Evolutionary conservation across 2,329 filamentous ascomycete species (phyloP).

Genomic region (Exophiala lecanii-corni): DNA sequence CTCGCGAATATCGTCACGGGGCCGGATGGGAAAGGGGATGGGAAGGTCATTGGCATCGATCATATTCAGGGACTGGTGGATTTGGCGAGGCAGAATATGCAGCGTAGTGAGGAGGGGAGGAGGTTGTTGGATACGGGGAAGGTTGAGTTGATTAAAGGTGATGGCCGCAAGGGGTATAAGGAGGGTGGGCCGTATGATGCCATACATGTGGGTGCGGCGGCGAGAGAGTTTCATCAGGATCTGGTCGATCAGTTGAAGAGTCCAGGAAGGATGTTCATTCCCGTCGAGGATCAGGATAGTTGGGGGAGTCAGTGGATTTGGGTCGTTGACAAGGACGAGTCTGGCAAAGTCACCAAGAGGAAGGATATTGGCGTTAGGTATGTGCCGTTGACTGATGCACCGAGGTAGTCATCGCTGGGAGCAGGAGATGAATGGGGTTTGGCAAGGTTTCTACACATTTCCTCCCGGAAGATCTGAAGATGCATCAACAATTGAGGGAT

Average conservation of each 20-base stretch:
- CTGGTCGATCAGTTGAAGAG: slow-evolving; percentile 71
- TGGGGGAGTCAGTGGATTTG: slow-evolving; percentile 54
- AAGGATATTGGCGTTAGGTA: slow-evolving; percentile 60
- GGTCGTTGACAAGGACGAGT: slow-evolving; percentile 58
- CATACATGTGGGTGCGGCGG: slow-evolving; percentile 91
- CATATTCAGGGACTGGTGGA: slow-evolving; percentile 64
- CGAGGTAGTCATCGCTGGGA: slow-evolving; percentile 29
- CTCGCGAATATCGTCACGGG: slow-evolving; percentile 66
- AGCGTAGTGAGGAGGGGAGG: slow-evolving; percentile 55
- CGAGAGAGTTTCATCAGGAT: slow-evolving; percentile 64
- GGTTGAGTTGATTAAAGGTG: slow-evolving; percentile 69
- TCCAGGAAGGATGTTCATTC: slow-evolving; percentile 71
- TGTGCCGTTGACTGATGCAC: slow-evolving; percentile 60
- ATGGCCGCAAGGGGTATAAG: slow-evolving; percentile 65
- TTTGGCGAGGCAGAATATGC: slow-evolving; percentile 62
- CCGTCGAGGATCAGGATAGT: slow-evolving; percentile 46
- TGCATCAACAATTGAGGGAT: too few relatives aligned
- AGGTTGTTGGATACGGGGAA: slow-evolving; percentile 58
- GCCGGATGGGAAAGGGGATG: slow-evolving; percentile 36
- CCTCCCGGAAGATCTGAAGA: too few relatives aligned
- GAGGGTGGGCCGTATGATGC: slow-evolving; percentile 70
- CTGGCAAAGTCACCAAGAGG: slow-evolving; percentile 53
- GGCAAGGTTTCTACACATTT: too few relatives aligned
- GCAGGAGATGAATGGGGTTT: not conserved
- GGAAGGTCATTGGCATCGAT: slow-evolving; percentile 66